Base-by-base conservation (phyloP, 768 basidiomycete species). In the Trametes sanguinea region DNA sequence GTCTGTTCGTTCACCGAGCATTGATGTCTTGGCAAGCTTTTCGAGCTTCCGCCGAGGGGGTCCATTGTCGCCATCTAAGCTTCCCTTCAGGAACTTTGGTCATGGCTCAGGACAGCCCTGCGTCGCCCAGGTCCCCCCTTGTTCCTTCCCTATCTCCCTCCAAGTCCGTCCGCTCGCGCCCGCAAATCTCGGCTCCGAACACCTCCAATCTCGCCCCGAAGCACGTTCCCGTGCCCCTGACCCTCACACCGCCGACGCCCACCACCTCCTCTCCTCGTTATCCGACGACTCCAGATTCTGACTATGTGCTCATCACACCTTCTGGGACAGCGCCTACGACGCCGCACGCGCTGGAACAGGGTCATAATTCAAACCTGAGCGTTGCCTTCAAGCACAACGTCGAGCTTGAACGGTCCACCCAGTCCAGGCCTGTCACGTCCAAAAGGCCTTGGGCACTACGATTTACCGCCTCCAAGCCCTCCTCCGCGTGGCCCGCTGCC, bases 161-260 rank as follows among this genome's bases (percentile, higher is more conserved):
- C 2, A 67, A 59, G 40, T 46, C 60, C 17, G 48, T 57, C 6
- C 54, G 61, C 29, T 58, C 68, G 32, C 67, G 68, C 7, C 67
- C 70, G 9, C 62, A 65, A 22, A 69, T 69, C 32, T 71, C 68
- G n/a, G 67, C 70, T n/a, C 70, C 70, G 13, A 71, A 71, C 30
- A 68, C 69, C 16, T 60, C 54, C 17, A 50, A 63, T 13, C 63
- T 71, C 42, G 61, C 61, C 1, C 45, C 57, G 17, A 68, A 69
- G 43, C 70, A 69, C 39, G 63, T 67, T 13, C 68, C 68, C 14
- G 56, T 68, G 2, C 68, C 71, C 4, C 63, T 69, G 16, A 67
- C 65, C 5, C 64, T 69, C 37, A 65, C 65, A 17, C 65, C 67
- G 1, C 62, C 64, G n/a, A 64, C 67, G 11, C 67, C 69, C 27